These are phyloP conservation scores for Apiospora aurea DNA, from an alignment of 2,329 filamentous ascomycete species.

Conservation along the genomic window DNA sequence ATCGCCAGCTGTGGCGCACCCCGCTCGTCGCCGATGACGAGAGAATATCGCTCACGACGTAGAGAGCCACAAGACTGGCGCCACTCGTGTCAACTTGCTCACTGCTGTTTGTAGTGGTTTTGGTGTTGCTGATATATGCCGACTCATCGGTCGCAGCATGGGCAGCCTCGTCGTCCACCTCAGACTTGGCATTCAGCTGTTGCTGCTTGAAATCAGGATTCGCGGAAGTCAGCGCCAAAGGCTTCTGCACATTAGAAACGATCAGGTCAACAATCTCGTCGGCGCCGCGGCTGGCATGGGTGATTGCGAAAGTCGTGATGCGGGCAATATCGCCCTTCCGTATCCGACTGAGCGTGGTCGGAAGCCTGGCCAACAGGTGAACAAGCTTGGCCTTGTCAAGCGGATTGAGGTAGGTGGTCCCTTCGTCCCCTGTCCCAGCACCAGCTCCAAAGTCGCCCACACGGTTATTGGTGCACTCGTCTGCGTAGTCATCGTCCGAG, in stretches of 20 bases:
- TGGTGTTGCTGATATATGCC: constrained; percentile 42
- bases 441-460: constrained; percentile 45
- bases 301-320: constrained; percentile 87
- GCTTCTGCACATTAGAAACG: constrained; percentile 79
- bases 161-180: constrained; percentile 38
- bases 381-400: constrained; percentile 84
- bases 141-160: constrained; percentile 43
- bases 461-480: constrained; percentile 54
- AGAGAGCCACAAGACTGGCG: constrained; percentile 81
- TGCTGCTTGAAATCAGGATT: constrained; percentile 63
- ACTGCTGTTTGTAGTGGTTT: constrained; percentile 13
- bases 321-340: constrained; percentile 86
- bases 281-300: constrained; percentile 82
- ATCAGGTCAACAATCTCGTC: constrained; percentile 93
- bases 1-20: constrained; percentile 86
- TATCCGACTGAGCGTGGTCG: constrained; percentile 75
- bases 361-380: constrained; percentile 83
- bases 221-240: constrained; percentile 75
- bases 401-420: constrained; percentile 77
- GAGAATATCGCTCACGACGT: constrained; percentile 79
- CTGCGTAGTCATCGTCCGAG: constrained; percentile 76
- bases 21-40: constrained; percentile 78
- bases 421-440: constrained; percentile 44
- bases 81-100: constrained; percentile 69
- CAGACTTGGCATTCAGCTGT: constrained; percentile 46